phyloP scores from a whole-genome alignment of 169 alveolate species.

The Plasmodium ovale region DNA sequence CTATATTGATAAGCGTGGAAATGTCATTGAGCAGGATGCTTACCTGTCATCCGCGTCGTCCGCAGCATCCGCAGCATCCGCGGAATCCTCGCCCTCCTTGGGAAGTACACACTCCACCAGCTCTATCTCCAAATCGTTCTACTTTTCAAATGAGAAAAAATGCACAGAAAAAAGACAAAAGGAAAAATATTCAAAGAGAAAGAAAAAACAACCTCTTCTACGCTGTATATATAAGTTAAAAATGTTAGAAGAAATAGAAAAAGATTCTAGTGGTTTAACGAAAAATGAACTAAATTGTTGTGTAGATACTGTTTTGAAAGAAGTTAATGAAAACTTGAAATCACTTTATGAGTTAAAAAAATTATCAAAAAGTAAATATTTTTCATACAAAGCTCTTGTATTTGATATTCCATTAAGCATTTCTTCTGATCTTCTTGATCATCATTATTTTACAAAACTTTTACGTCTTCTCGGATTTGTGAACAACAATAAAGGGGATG shows the following conservation, averaged over 20 bases:
- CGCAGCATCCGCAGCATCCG: not conserved
- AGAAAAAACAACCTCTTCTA: conserved; percentile 54
- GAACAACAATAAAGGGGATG: conserved; percentile 28
- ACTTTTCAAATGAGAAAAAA: not conserved
- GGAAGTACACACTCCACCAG: not conserved
- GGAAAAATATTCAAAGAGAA: not conserved
- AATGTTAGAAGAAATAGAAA: conserved; percentile 31
- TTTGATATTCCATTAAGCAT: conserved; percentile 72
- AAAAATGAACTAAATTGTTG: conserved; percentile 28
- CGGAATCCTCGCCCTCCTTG: not conserved
- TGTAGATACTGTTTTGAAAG: conserved; percentile 44
- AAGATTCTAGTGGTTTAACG: conserved; percentile 8
- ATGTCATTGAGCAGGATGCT: conserved; percentile 13
- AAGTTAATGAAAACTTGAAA: conserved; percentile 4
- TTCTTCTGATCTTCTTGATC: conserved; percentile 56
- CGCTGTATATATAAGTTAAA: conserved; percentile 35
- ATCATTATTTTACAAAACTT: conserved; percentile 35
- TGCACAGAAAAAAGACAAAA: not conserved
- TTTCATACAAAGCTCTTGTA: conserved; percentile 15
- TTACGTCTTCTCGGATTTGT: conserved; percentile 40
- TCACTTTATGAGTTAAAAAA: conserved; percentile 65
- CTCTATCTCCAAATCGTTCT: not conserved
- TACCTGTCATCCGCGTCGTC: not conserved
- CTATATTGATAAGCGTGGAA: conserved; percentile 50
- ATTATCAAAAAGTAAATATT: conserved; percentile 21